These are phyloP conservation scores for Backusella liffmaniae DNA, from an alignment of 192 early-diverging fungal species.

Conservation along the genomic window DNA sequence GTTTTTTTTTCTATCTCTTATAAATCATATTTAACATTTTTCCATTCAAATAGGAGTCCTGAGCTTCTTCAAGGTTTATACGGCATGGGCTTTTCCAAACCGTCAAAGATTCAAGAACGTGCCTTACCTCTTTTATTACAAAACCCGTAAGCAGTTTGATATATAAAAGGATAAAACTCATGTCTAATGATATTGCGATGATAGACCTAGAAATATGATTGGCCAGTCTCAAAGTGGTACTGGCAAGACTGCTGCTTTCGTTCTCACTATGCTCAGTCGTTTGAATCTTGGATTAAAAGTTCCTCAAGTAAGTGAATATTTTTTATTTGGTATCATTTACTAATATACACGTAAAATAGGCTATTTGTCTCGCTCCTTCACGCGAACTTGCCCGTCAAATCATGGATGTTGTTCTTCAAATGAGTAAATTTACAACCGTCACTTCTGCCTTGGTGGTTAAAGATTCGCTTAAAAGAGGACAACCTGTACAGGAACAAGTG, in stretches of 20 bases:
- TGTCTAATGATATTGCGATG: background rate
- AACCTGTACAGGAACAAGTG: conserved; percentile 73
- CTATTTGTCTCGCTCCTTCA: conserved; percentile 87
- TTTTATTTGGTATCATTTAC: background rate
- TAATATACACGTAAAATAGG: conserved; percentile 35
- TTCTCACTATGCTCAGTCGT: conserved; percentile 87
- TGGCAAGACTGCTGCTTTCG: conserved; percentile 97
- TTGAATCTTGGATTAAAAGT: conserved; percentile 65
- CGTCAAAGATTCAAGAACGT: conserved; percentile 95
- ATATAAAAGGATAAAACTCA: background rate
- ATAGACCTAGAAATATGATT: conserved; percentile 90
- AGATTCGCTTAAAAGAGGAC: conserved; percentile 53
- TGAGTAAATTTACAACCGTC: conserved; percentile 89
- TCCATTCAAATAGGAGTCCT: conserved; percentile 51
- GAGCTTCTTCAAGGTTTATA: conserved; percentile 92
- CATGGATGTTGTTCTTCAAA: conserved; percentile 82
- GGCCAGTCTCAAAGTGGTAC: conserved; percentile 98
- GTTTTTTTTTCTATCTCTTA: background rate
- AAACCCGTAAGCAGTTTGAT: conserved; percentile 61
- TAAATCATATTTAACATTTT: background rate
- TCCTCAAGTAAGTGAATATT: conserved; percentile 54
- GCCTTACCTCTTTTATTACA: conserved; percentile 86
- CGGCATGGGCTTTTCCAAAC: conserved; percentile 89
- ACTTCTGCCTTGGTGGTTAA: conserved; percentile 78
- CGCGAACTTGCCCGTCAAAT: conserved; percentile 96